Conservation (phyloP, 1,284 basidiomycete species). For the Mycena sp. region DNA sequence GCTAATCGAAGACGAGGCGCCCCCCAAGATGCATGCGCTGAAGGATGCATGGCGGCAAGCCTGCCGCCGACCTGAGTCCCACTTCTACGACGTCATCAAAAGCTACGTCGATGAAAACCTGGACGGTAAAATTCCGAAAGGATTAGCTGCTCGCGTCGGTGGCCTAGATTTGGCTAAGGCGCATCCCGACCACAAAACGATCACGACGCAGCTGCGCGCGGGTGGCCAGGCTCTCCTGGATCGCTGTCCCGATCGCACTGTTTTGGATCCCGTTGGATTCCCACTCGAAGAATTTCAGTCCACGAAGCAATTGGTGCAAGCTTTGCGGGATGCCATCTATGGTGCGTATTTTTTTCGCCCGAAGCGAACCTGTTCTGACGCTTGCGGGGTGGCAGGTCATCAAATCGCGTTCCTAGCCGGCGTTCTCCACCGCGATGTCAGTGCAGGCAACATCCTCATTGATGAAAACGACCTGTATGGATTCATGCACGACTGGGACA, state of each 20-base stretch:
- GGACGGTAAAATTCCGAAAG: background rate
- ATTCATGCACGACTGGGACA: conserved; percentile 18
- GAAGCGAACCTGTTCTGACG: background rate
- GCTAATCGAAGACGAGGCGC: background rate
- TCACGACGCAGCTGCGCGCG: background rate
- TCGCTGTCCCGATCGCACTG: conserved; percentile 12
- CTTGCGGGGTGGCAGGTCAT: background rate
- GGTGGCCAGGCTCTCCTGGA: background rate
- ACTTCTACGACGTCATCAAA: conserved; percentile 8
- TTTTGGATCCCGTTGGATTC: conserved; percentile 4
- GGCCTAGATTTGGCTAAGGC: background rate
- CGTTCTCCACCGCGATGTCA: conserved; percentile 21
- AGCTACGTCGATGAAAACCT: background rate
- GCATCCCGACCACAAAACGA: background rate
- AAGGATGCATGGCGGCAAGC: conserved; percentile 19
- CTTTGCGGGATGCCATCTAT: background rate
- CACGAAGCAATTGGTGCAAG: conserved; percentile 9
- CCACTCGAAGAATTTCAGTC: background rate
- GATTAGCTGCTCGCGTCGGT: background rate
- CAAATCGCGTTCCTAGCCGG: conserved; percentile 14
- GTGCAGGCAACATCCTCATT: conserved; percentile 16
- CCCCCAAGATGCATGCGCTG: background rate
- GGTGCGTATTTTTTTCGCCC: background rate
- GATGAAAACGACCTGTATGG: background rate
- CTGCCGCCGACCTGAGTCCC: background rate